Evolutionary conservation across 169 alveolate species (phyloP).

Genomic region (Babesia ovis): DNA sequence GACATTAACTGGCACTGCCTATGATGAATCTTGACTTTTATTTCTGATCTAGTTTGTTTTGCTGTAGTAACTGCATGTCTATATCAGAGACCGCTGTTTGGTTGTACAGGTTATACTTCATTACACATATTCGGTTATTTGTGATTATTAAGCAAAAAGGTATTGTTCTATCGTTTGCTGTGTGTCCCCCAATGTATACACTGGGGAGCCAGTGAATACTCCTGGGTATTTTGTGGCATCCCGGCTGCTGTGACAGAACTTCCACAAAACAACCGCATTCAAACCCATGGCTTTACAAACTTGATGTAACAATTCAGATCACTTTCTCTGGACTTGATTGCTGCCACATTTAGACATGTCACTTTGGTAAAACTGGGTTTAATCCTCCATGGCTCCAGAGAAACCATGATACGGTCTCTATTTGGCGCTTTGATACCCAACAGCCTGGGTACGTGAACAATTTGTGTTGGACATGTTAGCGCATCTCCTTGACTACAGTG

Average conservation of each 20-base stretch:
- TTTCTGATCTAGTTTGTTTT: background rate
- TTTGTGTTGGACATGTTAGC: background rate
- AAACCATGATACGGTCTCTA: background rate
- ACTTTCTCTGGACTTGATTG: background rate
- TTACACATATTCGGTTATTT: too few relatives aligned
- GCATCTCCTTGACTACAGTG: too few relatives aligned
- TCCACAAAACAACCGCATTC: too few relatives aligned
- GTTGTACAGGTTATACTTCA: background rate
- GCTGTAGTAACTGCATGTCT: background rate
- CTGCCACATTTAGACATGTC: too few relatives aligned
- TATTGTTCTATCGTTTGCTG: too few relatives aligned
- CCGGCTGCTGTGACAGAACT: too few relatives aligned
- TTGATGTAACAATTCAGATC: background rate
- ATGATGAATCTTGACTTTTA: background rate
- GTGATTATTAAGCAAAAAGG: too few relatives aligned
- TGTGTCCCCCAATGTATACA: too few relatives aligned
- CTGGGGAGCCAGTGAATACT: too few relatives aligned
- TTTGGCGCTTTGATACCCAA: background rate
- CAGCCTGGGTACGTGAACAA: background rate
- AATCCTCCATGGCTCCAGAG: slow-evolving; percentile 28
- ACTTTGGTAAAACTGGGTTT: background rate
- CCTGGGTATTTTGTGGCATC: too few relatives aligned
- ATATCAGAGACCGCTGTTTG: background rate
- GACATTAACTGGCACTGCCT: background rate
- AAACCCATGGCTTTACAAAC: too few relatives aligned